Percentiles rank a stretch among this genome's conserved stretches.
Evolutionary conservation across 2,329 filamentous ascomycete species (phyloP).

Genomic region (Claviceps maximensis): DNA sequence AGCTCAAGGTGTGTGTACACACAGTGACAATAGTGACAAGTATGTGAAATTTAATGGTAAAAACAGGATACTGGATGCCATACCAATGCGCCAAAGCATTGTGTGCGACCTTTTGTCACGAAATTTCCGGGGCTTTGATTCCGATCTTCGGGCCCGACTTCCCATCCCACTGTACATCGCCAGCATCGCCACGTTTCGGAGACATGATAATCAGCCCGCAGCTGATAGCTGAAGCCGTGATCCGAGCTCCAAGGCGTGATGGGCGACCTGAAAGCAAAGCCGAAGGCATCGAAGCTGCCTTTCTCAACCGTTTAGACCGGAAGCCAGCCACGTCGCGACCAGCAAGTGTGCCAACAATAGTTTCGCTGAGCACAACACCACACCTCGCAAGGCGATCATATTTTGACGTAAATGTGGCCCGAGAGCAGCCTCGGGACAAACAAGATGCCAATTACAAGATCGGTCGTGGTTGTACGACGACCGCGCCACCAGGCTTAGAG

Average conservation of each 20-base stretch:
- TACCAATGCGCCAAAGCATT: slow-evolving; percentile 75
- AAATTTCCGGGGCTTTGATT: slow-evolving; percentile 73
- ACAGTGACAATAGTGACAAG: neutral
- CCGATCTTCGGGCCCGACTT: slow-evolving; percentile 84
- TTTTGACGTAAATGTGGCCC: neutral
- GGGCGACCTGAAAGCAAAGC: neutral
- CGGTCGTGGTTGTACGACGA: neutral
- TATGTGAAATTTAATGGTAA: slow-evolving; percentile 5
- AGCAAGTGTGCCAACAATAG: neutral
- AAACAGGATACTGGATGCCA: slow-evolving; percentile 88
- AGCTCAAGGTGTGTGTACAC: slow-evolving; percentile 60
- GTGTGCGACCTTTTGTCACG: slow-evolving; percentile 78
- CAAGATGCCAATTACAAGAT: neutral
- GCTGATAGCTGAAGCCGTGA: slow-evolving; percentile 39
- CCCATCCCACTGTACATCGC: slow-evolving; percentile 53
- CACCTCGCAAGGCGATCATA: neutral
- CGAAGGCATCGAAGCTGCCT: neutral
- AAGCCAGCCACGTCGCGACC: neutral
- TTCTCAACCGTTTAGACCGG: neutral
- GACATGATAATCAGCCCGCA: slow-evolving; percentile 51
- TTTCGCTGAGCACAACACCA: neutral
- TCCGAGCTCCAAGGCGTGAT: slow-evolving; percentile 24
- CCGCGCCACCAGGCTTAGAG: neutral
- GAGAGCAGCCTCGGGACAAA: neutral
- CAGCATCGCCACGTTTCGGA: slow-evolving; percentile 49